phyloP scores from a whole-genome alignment of 495 filamentous ascomycete genomes.

The Cryomyces minteri region DNA sequence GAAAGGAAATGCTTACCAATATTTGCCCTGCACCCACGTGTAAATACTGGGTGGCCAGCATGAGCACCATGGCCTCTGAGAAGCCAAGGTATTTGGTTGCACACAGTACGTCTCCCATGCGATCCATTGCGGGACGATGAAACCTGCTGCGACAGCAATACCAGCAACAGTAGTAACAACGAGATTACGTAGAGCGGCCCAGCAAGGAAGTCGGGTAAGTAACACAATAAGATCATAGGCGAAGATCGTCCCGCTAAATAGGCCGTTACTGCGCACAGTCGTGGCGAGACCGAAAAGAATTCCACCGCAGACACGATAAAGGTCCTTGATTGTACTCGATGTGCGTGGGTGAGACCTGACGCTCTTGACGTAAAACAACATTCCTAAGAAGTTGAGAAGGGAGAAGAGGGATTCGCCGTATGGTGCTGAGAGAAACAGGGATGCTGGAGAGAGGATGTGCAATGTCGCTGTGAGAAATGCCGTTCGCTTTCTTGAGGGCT shows the following conservation, averaged over 20 bases:
- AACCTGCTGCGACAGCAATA: conserved; percentile 41
- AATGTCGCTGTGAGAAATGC: conserved; percentile 50
- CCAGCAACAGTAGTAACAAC: conserved; percentile 44
- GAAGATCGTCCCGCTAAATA: conserved; percentile 64
- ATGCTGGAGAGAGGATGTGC: conserved; percentile 73
- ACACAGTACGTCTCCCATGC: conserved; percentile 61
- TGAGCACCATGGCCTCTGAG: conserved; percentile 54
- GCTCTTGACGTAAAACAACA: neutral
- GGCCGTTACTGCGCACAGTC: conserved; percentile 67
- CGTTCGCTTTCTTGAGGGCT: conserved; percentile 20
- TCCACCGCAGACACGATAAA: conserved; percentile 38
- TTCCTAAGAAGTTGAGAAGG: conserved; percentile 53
- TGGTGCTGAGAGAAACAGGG: conserved; percentile 77
- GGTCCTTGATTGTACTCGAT: conserved; percentile 12
- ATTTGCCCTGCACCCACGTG: conserved; percentile 67
- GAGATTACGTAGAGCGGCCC: conserved; percentile 23
- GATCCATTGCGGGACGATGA: conserved; percentile 49
- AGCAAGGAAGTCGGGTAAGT: conserved; percentile 5
- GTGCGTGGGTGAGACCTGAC: too few relatives aligned
- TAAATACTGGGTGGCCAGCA: conserved; percentile 65
- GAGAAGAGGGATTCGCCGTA: conserved; percentile 70
- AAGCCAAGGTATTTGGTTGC: conserved; percentile 8
- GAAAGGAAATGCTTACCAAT: conserved; percentile 56
- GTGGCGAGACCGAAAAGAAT: conserved; percentile 54
- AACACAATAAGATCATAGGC: conserved; percentile 33